Conservation (phyloP, 2,329 filamentous ascomycete species). For the Ophiostoma sp. region DNA sequence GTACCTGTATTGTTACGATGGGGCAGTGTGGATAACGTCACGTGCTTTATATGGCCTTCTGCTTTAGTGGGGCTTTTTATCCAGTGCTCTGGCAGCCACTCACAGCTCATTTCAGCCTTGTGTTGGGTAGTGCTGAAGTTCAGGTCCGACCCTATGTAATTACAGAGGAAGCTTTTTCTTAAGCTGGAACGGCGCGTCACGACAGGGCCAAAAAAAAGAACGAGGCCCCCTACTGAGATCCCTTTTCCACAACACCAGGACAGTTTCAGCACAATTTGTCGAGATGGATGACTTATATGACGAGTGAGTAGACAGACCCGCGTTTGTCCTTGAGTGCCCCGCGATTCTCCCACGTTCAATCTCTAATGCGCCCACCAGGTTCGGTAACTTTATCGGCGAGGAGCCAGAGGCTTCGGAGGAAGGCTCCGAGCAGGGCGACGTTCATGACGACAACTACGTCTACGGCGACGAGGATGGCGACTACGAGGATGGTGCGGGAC, state of each 20-base stretch:
- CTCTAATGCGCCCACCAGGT: conserved; percentile 49
- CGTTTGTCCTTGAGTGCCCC: not conserved
- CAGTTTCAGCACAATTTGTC: conserved; percentile 16
- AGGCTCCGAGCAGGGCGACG: conserved; percentile 66
- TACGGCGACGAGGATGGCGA: conserved; percentile 69
- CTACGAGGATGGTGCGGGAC: conserved; percentile 58
- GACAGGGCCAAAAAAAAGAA: conserved; percentile 14
- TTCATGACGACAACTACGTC: conserved; percentile 68
- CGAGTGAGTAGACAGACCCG: conserved; percentile 53
- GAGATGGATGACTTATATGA: conserved; percentile 90
- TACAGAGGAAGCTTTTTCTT: conserved; percentile 19
- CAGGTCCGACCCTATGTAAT: not conserved
- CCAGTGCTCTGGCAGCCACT: conserved; percentile 14
- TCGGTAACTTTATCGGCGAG: conserved; percentile 97
- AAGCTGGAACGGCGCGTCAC: conserved; percentile 16
- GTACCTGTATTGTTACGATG: not conserved
- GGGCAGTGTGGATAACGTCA: not conserved
- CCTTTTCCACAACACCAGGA: not conserved
- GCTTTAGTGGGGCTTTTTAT: not conserved
- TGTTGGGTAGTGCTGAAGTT: conserved; percentile 17
- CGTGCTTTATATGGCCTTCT: not conserved
- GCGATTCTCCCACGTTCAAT: not conserved
- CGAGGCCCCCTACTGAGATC: not conserved
- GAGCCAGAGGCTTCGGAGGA: conserved; percentile 77
- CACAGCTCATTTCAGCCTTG: conserved; percentile 22